These are phyloP conservation scores for Cytospora leucostoma DNA, from an alignment of 2,329 filamentous ascomycete genomes.

Conservation along the genomic window DNA sequence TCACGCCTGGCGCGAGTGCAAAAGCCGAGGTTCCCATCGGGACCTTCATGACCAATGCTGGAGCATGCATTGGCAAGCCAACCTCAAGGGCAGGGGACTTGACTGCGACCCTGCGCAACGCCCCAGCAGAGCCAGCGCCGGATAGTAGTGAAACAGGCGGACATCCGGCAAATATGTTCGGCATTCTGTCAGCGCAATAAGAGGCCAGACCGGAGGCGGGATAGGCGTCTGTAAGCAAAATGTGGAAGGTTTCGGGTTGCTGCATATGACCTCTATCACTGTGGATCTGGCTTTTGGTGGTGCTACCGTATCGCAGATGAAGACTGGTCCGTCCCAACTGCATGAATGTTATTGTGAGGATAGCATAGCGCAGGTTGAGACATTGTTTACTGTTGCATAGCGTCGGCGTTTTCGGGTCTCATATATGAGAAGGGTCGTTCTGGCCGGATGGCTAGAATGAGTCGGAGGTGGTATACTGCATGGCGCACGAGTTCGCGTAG, in stretches of 20 bases:
- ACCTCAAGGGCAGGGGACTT: slow-evolving; percentile 18
- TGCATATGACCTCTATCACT: not conserved
- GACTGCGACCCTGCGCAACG: slow-evolving; percentile 18
- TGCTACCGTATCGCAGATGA: no score
- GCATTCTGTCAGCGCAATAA: slow-evolving; percentile 9
- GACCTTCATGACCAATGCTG: not conserved
- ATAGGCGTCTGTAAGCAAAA: not conserved
- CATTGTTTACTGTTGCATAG: slow-evolving; percentile 32
- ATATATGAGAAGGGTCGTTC: not conserved
- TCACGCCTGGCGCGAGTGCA: slow-evolving; percentile 6
- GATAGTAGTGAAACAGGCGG: not conserved
- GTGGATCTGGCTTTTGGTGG: not conserved
- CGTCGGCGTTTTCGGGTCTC: slow-evolving; percentile 33
- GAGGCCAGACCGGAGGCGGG: not conserved
- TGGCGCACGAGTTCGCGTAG: not conserved
- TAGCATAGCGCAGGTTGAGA: not conserved
- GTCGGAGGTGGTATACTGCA: not conserved
- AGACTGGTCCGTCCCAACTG: not conserved
- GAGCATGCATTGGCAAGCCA: not conserved
- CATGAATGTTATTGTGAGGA: not conserved
- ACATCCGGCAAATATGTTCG: slow-evolving; percentile 13
- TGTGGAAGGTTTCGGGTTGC: not conserved
- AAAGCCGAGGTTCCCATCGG: not conserved
- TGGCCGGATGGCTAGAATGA: not conserved
- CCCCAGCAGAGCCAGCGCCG: not conserved